Conservation (phyloP, 208 protist genomes). For the Crithidia acanthocephali region DNA sequence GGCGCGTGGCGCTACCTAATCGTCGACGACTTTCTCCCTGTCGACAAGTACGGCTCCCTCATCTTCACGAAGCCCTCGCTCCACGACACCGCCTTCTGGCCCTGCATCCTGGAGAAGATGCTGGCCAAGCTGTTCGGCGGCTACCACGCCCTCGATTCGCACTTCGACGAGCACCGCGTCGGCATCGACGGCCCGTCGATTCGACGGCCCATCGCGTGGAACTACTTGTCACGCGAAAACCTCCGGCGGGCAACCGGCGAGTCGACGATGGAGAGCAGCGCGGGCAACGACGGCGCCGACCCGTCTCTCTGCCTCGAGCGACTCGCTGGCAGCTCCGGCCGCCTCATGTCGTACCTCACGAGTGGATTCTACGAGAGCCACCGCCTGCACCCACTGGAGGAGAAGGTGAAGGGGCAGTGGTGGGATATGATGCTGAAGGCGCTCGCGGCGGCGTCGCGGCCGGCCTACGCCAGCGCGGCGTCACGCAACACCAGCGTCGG, state of each 20-base stretch:
- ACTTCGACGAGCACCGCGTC: conserved; percentile 29
- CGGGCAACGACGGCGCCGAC: background rate
- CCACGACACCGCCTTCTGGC: conserved; percentile 52
- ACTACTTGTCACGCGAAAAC: conserved; percentile 25
- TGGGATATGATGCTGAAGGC: conserved; percentile 17
- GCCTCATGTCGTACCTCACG: conserved; percentile 25
- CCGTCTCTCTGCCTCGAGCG: conserved; percentile 40
- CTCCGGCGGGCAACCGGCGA: conserved; percentile 43
- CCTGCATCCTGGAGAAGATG: conserved; percentile 86
- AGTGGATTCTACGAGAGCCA: conserved; percentile 33
- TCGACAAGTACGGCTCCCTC: conserved; percentile 59
- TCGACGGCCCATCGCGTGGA: conserved; percentile 22
- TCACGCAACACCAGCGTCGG: background rate
- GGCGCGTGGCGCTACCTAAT: conserved; percentile 87
- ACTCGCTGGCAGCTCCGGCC: conserved; percentile 24
- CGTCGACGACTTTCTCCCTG: conserved; percentile 88
- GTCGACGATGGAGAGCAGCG: background rate
- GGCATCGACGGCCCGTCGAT: conserved; percentile 28
- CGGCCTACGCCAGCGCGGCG: background rate
- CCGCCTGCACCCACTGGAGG: conserved; percentile 24
- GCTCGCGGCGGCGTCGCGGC: conserved; percentile 9
- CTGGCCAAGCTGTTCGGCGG: conserved; percentile 85
- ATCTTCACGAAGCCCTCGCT: conserved; percentile 70
- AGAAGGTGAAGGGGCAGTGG: background rate
- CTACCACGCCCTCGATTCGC: conserved; percentile 68